Base-by-base conservation (phyloP, 192 early-diverging fungal species). In the Rhizoclosmatium sp. region DNA sequence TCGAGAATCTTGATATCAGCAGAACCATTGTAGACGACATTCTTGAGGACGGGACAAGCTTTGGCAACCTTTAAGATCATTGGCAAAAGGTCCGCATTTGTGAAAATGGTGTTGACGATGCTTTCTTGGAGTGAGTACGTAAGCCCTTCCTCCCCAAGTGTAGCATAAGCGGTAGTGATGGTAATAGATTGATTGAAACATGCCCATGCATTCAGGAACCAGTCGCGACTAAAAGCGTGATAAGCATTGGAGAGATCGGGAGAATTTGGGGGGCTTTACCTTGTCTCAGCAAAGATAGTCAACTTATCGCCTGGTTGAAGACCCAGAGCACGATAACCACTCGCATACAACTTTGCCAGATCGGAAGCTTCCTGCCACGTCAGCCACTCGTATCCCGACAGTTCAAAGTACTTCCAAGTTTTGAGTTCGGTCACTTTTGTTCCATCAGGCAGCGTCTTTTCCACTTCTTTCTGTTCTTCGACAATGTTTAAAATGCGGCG, bases 91-190 rank as follows among this genome's bases (percentile, higher is more conserved):
- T 93, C 91, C 1, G 88, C 89, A 68, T 93, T 91, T 76, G 94
- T 93, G 76, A 94, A 93, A 71, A 94, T 82, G 66, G 90, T 87
- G 16, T 76, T 73, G 47, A 93, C 91, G 72, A 91, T 93, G 46
- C 93, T 84, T 83, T 97, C 93, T 78, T 93, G 92, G 83, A 96
- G 91, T 7, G 96, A 95, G 78, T 93, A 94, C 62, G 89, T 67
- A 59, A 97, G 91, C 59, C 95, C 94, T 14, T 94, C 92, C 75
- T 92, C 92, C 42, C 94, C 96, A 46, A 97, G 87, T 47, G 94
- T 95, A 65, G 62, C 86, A 62, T 87, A 87, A 40, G 94, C 93
- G 21, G 95, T 97, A 51, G 92, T 91, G 83, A 97, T 92, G 69
- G 90, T 90, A 67, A 93, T 79, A 40, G 70, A 82, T 81, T 95